Percentiles rank a stretch among this genome's conserved stretches.
These are phyloP conservation scores for Dothideomycetes sp. DNA, from an alignment of 2,329 filamentous ascomycete genomes.

Conservation along the genomic window DNA sequence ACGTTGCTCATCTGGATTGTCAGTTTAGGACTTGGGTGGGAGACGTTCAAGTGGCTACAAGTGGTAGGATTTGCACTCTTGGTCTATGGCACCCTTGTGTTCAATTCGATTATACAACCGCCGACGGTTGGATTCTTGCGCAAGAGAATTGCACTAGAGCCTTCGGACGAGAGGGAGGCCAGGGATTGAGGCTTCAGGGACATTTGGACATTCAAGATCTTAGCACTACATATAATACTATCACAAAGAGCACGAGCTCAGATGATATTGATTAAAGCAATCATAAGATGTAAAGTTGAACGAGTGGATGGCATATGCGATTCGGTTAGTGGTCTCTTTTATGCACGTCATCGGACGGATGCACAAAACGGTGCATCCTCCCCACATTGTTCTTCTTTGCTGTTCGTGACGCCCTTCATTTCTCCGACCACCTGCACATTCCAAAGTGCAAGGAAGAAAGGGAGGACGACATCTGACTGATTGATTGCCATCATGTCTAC, in stretches of 20 bases:
- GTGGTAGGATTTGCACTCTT: constrained; percentile 78
- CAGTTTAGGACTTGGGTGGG: constrained; percentile 87
- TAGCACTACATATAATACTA: background rate
- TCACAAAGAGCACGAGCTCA: too few species aligned
- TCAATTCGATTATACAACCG: constrained; percentile 48
- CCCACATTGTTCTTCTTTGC: constrained; percentile 7
- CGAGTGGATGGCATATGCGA: too few species aligned
- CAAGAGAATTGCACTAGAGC: constrained; percentile 7
- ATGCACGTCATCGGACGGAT: constrained; percentile 3
- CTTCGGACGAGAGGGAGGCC: constrained; percentile 1
- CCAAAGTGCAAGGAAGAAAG: background rate
- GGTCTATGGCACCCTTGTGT: constrained; percentile 93
- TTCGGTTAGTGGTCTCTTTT: too few species aligned
- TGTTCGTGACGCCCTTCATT: constrained; percentile 9
- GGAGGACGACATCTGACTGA: too few species aligned
- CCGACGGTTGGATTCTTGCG: constrained; percentile 7
- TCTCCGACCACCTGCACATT: background rate
- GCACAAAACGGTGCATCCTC: constrained; percentile 1
- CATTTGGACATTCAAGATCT: background rate
- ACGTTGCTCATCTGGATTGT: constrained; percentile 98
- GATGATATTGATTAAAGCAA: background rate
- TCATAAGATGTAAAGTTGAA: too few species aligned
- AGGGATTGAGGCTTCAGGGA: too few species aligned
- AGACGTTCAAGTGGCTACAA: constrained; percentile 95
- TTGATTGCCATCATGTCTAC: constrained; percentile 8